Evolutionary conservation across 371 early-diverging fungal species (phyloP), one percentile per base, ranked within the genome.

Genomic region (Mucor lusitanicus): DNA sequence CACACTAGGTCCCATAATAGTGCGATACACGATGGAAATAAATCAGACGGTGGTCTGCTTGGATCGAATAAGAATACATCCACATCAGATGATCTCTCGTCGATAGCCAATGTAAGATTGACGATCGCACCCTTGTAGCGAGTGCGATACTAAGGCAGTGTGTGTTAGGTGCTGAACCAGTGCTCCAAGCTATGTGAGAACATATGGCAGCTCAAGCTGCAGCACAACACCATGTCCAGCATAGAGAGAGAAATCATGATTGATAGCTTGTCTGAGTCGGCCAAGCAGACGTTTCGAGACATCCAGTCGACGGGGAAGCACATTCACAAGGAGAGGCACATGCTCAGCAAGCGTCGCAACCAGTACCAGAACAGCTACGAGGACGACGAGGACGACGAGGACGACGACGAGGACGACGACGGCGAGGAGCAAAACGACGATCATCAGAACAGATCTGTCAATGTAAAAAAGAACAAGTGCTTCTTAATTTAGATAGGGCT

Each of bases 151-250:
- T 35, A 35, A 35, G 7, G 35, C 35, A 35, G 35, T 35, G 4
- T 5, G 35, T 25, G n/a, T n/a, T 58, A 69, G 69, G 39, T 69
- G 23, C 48, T 61, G 15, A 37, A 21, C 40, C 66, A 70, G 32
- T 70, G 66, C 46, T 57, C 61, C 7, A 57, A 71, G 32, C 19
- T 71, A 40, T 67, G 67, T 25, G 48, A 71, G 7, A 28, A n/a
- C 25, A 59, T 71, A 44, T 67, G 63, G 44, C 61, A 67, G 28
- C 55, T 71, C 9, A 48, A 71, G 27, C 30, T 44, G 0, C 42
- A 60, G 27, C 60, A 71, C 35, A 44, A 48, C 17, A 8, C 48
- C 1, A 54, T 67, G 32, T 67, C 56, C 3, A 6, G 28, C 5
- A 42, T 61, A 50, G 62, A 64, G 27, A 68, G 68, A 50, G 62